Conservation (phyloP, 352 stramenopile species). For the Globisporangium apiculatum region DNA sequence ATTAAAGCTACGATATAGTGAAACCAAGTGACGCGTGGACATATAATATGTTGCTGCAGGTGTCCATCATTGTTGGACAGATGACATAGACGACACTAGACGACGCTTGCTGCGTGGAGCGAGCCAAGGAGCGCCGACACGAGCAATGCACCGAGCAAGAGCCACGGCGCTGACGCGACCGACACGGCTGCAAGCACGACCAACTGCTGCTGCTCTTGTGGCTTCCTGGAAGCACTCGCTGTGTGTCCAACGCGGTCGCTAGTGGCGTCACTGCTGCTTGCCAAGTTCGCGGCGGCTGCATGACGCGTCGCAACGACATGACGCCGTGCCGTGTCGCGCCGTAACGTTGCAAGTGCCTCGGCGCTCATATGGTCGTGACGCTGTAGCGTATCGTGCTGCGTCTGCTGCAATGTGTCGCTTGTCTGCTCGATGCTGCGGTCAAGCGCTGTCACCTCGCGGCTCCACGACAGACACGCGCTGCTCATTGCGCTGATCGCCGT, state of each 20-base stretch:
- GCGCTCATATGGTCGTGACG: slow-evolving; percentile 13
- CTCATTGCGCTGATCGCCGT: slow-evolving; percentile 17
- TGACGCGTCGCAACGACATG: slow-evolving; percentile 26
- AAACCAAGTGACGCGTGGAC: slow-evolving; percentile 1
- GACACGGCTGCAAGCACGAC: slow-evolving; percentile 18
- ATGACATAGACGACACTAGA: neutral
- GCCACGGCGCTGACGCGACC: slow-evolving; percentile 21
- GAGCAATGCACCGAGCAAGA: slow-evolving; percentile 18
- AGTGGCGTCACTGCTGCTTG: slow-evolving; percentile 9
- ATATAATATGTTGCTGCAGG: too few species aligned
- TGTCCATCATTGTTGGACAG: too few species aligned
- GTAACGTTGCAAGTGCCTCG: slow-evolving; percentile 8
- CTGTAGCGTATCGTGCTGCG: slow-evolving; percentile 11
- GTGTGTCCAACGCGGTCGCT: slow-evolving; percentile 5
- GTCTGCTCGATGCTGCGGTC: slow-evolving; percentile 14
- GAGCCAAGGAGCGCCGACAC: slow-evolving; percentile 2
- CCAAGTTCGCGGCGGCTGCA: slow-evolving; percentile 3
- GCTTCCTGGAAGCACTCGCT: neutral
- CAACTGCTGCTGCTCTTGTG: slow-evolving; percentile 4
- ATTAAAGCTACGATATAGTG: slow-evolving; percentile 24
- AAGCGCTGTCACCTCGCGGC: slow-evolving; percentile 12
- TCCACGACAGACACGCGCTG: slow-evolving; percentile 14
- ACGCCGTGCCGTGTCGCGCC: neutral
- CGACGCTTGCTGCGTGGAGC: neutral
- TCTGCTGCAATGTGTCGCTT: slow-evolving; percentile 15